These are phyloP conservation scores for Penicillium egyptiacum DNA, from an alignment of 495 filamentous ascomycete genomes.

Conservation along the genomic window DNA sequence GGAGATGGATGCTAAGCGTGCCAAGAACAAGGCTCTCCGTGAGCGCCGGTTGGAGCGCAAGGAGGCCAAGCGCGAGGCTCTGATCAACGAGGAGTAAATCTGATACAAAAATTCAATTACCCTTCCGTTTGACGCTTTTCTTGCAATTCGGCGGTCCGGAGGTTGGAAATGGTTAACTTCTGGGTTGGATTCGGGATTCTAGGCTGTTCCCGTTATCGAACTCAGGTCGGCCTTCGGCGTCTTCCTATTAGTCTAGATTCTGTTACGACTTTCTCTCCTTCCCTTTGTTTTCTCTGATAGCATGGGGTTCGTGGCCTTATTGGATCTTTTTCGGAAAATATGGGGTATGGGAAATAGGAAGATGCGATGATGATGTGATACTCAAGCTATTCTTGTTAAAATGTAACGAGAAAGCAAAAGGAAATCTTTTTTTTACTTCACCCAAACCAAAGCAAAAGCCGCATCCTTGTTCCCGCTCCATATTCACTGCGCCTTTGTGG, in stretches of 20 bases:
- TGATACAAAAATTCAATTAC: constrained; percentile 27
- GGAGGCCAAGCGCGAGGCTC: constrained; percentile 81
- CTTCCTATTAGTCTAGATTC: constrained; percentile 28
- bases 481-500: background rate
- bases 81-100: constrained; percentile 70
- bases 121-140: constrained; percentile 37
- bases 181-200: constrained; percentile 28
- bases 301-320: constrained; percentile 24
- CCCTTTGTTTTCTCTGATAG: constrained; percentile 19
- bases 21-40: constrained; percentile 99
- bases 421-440: constrained; percentile 31
- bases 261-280: constrained; percentile 21
- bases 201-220: constrained; percentile 19
- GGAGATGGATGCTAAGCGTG: constrained; percentile 99
- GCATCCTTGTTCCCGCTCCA: background rate
- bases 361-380: constrained; percentile 40
- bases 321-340: constrained; percentile 23
- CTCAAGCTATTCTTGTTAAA: constrained; percentile 37
- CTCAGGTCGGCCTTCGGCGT: constrained; percentile 34
- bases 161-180: constrained; percentile 37
- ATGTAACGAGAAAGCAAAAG: constrained; percentile 36
- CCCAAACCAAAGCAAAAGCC: constrained; percentile 22
- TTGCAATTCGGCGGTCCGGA: constrained; percentile 42
- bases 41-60: constrained; percentile 91
- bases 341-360: constrained; percentile 26